Percentiles rank a stretch among this genome's conserved stretches.
Conservation (phyloP, 257 asterid genomes). For the Ilex asprella region DNA sequence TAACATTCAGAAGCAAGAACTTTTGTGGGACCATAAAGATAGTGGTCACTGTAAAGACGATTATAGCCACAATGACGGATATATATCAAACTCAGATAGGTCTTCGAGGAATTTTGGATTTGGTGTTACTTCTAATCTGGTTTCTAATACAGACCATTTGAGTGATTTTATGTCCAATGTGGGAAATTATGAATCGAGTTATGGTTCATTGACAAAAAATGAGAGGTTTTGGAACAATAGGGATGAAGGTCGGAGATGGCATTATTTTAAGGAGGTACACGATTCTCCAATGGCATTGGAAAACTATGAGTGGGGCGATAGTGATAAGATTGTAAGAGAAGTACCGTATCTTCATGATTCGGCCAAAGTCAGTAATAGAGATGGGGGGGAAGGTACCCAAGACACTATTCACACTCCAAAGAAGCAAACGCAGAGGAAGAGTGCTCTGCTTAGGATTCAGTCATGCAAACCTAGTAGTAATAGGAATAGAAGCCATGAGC, state of each 20-base stretch:
- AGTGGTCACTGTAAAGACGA: conserved; percentile 3
- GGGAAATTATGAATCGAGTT: conserved; percentile 10
- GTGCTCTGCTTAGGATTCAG: conserved; percentile 45
- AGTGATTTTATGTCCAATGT: conserved; percentile 4
- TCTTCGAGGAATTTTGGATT: conserved; percentile 5
- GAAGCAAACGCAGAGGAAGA: conserved; percentile 39
- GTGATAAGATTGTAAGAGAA: conserved; percentile 19
- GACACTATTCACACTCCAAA: conserved; percentile 31
- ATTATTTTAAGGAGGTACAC: conserved; percentile 3
- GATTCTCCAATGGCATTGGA: not conserved
- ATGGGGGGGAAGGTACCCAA: conserved; percentile 28
- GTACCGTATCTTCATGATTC: conserved; percentile 24
- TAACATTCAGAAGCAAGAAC: conserved; percentile 5
- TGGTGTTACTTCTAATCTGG: conserved; percentile 7
- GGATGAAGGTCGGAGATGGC: conserved; percentile 31
- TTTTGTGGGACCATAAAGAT: conserved; percentile 15
- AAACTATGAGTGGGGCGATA: conserved; percentile 8
- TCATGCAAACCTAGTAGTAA: conserved; percentile 32
- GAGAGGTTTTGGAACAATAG: conserved; percentile 11
- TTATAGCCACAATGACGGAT: not conserved
- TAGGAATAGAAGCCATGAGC: conserved; percentile 29
- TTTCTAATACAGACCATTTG: conserved; percentile 18
- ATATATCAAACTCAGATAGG: not conserved
- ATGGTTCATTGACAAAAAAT: not conserved
- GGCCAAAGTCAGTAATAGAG: conserved; percentile 42